A percentile compares a stretch with the other conserved stretches of the same genome.
phyloP scores from a whole-genome alignment of 2,329 filamentous ascomycete genomes.

The Sporothrix schenckii region DNA sequence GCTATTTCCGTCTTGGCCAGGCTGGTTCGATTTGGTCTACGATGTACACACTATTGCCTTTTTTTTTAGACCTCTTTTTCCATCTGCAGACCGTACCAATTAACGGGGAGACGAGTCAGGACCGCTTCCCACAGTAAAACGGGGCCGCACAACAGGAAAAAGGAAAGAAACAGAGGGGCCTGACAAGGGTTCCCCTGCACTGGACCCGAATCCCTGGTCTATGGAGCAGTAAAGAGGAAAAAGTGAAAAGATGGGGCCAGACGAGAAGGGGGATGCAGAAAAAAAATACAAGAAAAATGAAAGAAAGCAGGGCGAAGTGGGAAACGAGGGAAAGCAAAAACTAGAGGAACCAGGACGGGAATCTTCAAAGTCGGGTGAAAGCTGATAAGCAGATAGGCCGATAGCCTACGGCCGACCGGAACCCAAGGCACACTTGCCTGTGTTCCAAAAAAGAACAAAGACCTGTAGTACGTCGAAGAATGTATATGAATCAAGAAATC shows the following conservation, averaged over 20 bases:
- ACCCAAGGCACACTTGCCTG: background rate
- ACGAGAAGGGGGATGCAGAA: too few species aligned
- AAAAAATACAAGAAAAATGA: background rate
- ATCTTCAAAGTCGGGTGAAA: background rate
- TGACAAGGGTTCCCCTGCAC: background rate
- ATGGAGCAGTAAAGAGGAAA: conserved; percentile 7
- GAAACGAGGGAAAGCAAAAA: background rate
- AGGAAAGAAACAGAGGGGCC: background rate
- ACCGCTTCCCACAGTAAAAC: background rate
- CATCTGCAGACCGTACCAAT: conserved; percentile 10
- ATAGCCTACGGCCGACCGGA: background rate
- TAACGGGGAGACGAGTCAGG: conserved; percentile 10
- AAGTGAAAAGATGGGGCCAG: background rate
- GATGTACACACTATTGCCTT: background rate
- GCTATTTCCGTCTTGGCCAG: background rate
- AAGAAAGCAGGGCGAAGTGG: background rate
- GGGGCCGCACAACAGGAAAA: background rate
- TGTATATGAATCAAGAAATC: background rate
- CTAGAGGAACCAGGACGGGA: background rate
- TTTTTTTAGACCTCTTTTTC: background rate
- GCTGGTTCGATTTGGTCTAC: background rate
- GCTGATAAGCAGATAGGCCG: background rate
- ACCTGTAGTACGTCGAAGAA: background rate
- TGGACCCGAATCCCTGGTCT: conserved; percentile 1
- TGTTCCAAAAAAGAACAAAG: background rate